Conservation (phyloP, 176 grass and related monocot genomes). For the Cymbopogon citratus region DNA sequence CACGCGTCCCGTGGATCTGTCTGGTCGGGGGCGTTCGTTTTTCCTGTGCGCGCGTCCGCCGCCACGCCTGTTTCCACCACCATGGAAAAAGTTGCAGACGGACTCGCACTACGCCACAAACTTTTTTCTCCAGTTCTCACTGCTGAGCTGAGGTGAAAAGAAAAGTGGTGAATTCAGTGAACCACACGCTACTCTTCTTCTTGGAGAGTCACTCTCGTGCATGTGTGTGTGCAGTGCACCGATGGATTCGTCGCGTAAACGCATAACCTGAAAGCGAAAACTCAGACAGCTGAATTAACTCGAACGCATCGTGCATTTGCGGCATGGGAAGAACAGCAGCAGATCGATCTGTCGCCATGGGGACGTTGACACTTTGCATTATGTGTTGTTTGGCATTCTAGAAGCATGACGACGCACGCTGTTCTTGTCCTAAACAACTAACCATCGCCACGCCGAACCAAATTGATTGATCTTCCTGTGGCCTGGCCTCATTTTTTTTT, state of each 20-base stretch:
- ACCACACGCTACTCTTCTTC: not conserved
- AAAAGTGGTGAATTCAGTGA: not conserved
- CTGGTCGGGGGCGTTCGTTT: not conserved
- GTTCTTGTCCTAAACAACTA: not conserved
- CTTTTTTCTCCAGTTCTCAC: not conserved
- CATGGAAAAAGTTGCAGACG: not conserved
- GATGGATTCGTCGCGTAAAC: not conserved
- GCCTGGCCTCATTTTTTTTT: not conserved
- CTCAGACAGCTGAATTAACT: not conserved
- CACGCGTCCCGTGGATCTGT: too few relatives aligned
- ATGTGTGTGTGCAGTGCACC: not conserved
- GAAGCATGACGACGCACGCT: not conserved
- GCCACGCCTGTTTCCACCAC: not conserved
- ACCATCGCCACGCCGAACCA: not conserved
- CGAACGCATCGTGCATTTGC: not conserved
- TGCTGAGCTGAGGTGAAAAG: not conserved
- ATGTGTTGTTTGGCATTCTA: not conserved
- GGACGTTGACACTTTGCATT: not conserved
- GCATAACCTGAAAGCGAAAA: not conserved
- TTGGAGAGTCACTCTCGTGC: not conserved
- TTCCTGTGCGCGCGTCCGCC: not conserved
- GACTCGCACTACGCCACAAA: slow-evolving; percentile 9
- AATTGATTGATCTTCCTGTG: not conserved
- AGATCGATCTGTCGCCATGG: not conserved
- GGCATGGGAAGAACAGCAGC: not conserved